Percentiles rank a stretch among this genome's conserved stretches.
phyloP scores from a whole-genome alignment of 495 filamentous ascomycete species.

The Penicillium flavigenum region DNA sequence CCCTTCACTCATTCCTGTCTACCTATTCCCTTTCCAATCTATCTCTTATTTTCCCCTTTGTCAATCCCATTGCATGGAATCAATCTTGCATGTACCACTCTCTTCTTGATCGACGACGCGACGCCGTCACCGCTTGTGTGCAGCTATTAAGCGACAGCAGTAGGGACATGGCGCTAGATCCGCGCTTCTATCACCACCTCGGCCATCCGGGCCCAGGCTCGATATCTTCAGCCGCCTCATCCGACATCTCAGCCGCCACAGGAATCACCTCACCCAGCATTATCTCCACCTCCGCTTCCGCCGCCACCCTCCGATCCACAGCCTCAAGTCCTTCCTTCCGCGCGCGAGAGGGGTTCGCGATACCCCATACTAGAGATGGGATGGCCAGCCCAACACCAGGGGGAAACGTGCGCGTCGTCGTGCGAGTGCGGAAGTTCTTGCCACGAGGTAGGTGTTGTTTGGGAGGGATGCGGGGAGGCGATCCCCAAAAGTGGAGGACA shows the following conservation, averaged over 20 bases:
- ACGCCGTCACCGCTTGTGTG: constrained; percentile 44
- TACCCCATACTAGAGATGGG: constrained; percentile 35
- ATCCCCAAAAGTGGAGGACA: neutral
- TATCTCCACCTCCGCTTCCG: constrained; percentile 61
- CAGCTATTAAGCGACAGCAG: constrained; percentile 49
- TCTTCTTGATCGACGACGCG: constrained; percentile 44
- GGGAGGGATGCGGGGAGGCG: neutral
- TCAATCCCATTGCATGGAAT: constrained; percentile 2
- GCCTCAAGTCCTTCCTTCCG: constrained; percentile 66
- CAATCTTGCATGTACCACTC: constrained; percentile 45
- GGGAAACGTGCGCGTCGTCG: constrained; percentile 93
- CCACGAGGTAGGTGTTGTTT: constrained; percentile 67
- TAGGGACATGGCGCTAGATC: constrained; percentile 57
- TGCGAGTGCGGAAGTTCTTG: constrained; percentile 86
- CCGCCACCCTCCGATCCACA: constrained; percentile 49
- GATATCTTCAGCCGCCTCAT: constrained; percentile 59
- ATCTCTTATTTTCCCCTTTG: constrained; percentile 5
- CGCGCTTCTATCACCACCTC: constrained; percentile 54
- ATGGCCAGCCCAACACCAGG: constrained; percentile 47
- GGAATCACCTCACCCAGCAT: constrained; percentile 50
- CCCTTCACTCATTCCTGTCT: constrained; percentile 21
- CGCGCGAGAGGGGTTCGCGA: constrained; percentile 63
- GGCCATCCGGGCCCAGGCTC: constrained; percentile 42
- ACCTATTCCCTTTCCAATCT: constrained; percentile 9
- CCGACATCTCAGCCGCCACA: constrained; percentile 52